Conservation (phyloP, 2,329 filamentous ascomycete genomes). For the Plectosphaerella cucumerina region DNA sequence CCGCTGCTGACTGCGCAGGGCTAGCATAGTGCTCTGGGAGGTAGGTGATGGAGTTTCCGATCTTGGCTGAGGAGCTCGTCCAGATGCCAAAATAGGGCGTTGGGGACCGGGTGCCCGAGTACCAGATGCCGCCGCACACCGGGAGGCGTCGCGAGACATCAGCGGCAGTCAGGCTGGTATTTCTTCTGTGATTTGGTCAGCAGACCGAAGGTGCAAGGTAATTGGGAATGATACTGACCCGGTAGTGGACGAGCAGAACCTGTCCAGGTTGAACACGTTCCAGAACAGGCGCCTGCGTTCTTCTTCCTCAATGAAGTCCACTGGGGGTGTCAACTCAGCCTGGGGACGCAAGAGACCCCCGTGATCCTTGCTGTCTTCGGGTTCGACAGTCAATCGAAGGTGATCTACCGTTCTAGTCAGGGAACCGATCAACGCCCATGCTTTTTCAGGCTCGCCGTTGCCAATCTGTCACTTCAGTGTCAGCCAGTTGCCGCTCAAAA, state of each 20-base stretch:
- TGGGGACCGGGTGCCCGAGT: constrained; percentile 25
- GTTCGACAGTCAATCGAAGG: constrained; percentile 22
- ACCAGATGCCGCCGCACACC: constrained; percentile 33
- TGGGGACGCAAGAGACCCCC: constrained; percentile 11
- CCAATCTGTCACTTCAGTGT: constrained; percentile 19
- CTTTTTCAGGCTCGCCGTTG: constrained; percentile 17
- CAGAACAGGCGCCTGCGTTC: constrained; percentile 23
- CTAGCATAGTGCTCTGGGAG: constrained; percentile 23
- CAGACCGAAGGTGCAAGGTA: neutral
- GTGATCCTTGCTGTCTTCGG: constrained; percentile 15
- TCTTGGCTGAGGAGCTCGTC: constrained; percentile 29
- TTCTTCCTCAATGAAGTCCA: constrained; percentile 22
- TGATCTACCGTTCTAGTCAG: constrained; percentile 24
- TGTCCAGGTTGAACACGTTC: constrained; percentile 23
- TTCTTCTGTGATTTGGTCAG: constrained; percentile 16
- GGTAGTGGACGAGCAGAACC: constrained; percentile 17
- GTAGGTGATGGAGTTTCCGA: constrained; percentile 31
- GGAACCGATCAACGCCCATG: constrained; percentile 24
- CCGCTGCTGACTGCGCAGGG: constrained; percentile 6
- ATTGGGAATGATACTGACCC: constrained; percentile 7
- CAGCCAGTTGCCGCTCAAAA: neutral
- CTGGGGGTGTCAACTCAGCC: constrained; percentile 18
- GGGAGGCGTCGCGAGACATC: constrained; percentile 20
- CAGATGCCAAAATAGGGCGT: constrained; percentile 39
- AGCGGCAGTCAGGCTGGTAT: constrained; percentile 22